These are phyloP conservation scores for Dittrichia graveolens DNA, from an alignment of 129 eudicot genomes.

Conservation along the genomic window DNA sequence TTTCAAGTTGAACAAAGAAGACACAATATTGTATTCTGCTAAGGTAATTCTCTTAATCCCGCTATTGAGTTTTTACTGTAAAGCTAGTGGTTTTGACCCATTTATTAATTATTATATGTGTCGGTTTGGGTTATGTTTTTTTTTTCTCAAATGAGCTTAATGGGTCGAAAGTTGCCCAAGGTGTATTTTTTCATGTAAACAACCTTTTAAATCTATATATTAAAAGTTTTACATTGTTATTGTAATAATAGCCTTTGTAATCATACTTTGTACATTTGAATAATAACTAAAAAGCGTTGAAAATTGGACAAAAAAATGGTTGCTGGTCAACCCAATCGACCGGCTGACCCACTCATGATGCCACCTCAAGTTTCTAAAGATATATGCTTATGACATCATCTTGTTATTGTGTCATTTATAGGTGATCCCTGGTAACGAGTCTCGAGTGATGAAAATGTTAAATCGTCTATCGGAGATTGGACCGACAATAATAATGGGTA, in stretches of 20 bases:
- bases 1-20: slow-evolving; percentile 91
- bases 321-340: neutral
- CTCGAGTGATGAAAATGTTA: slow-evolving; percentile 87
- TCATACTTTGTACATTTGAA: neutral
- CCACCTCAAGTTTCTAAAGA: neutral
- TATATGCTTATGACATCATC: neutral
- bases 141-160: neutral
- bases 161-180: neutral
- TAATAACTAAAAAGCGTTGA: neutral
- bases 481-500: slow-evolving; percentile 89
- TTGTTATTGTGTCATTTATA: slow-evolving; percentile 34
- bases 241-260: neutral
- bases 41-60: slow-evolving; percentile 55
- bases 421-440: slow-evolving; percentile 99
- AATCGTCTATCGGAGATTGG: slow-evolving; percentile 95
- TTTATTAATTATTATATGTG: neutral
- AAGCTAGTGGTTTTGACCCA: neutral
- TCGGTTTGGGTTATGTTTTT: neutral
- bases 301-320: neutral
- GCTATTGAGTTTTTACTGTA: neutral
- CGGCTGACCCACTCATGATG: neutral
- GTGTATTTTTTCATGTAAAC: neutral
- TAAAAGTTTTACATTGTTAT: neutral
- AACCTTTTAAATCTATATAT: neutral
- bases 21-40: slow-evolving; percentile 89